A percentile compares a stretch with the other conserved stretches of the same genome.
phyloP scores from a whole-genome alignment of 768 basidiomycete genomes.

The Leccinum boreale region DNA sequence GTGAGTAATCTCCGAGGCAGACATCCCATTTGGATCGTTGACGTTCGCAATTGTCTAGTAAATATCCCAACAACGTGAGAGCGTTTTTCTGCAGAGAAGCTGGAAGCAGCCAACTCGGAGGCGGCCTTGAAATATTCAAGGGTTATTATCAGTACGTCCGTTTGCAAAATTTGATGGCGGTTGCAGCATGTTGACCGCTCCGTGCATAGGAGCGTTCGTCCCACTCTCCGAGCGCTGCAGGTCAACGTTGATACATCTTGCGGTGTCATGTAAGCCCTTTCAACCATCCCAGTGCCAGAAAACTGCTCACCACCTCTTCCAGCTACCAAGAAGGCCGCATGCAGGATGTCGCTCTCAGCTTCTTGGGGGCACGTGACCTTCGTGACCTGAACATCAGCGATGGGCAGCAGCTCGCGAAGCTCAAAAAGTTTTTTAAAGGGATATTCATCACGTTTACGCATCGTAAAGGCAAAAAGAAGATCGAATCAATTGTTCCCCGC shows the following conservation, averaged over 20 bases:
- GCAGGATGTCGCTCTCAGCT: conserved; percentile 30
- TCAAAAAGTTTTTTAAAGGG: conserved; percentile 40
- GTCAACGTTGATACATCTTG: conserved; percentile 48
- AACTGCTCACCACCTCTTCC: background rate
- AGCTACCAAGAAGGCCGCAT: conserved; percentile 29
- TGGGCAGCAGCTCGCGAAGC: conserved; percentile 25
- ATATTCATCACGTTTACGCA: conserved; percentile 32
- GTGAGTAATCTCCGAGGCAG: conserved; percentile 28
- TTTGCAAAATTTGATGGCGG: background rate
- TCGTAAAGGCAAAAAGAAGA: conserved; percentile 29
- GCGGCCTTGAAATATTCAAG: conserved; percentile 42
- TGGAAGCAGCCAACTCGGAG: conserved; percentile 24
- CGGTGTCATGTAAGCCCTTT: conserved; percentile 38
- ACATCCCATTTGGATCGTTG: background rate
- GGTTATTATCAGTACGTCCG: conserved; percentile 50
- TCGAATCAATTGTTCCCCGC: conserved; percentile 34
- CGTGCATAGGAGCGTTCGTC: conserved; percentile 43
- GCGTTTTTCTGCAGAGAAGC: conserved; percentile 42
- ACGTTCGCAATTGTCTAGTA: conserved; percentile 24
- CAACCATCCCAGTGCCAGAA: background rate
- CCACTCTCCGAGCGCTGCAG: conserved; percentile 36
- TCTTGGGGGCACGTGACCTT: conserved; percentile 23
- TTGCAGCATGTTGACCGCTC: background rate
- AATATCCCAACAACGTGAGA: conserved; percentile 43
- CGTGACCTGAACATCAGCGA: conserved; percentile 30